Conservation (phyloP, 768 basidiomycete genomes). For the Epithele typhae region DNA sequence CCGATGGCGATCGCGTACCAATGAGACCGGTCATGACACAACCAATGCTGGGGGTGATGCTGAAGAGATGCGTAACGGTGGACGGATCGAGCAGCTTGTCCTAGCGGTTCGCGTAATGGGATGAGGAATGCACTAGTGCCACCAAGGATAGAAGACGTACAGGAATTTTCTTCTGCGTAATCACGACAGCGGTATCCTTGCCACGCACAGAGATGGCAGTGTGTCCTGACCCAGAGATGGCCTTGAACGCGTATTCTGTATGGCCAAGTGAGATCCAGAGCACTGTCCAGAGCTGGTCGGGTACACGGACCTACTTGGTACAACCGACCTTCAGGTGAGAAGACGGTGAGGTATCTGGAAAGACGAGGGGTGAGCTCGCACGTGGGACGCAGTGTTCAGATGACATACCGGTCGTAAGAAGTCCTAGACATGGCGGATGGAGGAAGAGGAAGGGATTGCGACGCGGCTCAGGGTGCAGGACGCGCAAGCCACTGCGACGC, state of each 20-base stretch:
- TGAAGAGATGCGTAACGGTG: conserved; percentile 93
- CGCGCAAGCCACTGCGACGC: conserved; percentile 45
- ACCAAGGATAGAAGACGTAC: conserved; percentile 45
- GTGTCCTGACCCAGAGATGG: conserved; percentile 94
- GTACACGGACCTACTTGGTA: conserved; percentile 95
- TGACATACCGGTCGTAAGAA: conserved; percentile 84
- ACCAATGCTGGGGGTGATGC: conserved; percentile 94
- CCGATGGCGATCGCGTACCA: too few relatives aligned
- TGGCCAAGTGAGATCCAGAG: neutral
- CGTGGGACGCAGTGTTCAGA: too few relatives aligned
- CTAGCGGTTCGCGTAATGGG: conserved; percentile 35
- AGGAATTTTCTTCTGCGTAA: conserved; percentile 98
- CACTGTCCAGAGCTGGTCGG: neutral
- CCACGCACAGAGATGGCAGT: conserved; percentile 92
- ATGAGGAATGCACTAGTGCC: neutral
- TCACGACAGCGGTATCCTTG: conserved; percentile 91
- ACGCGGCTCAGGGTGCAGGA: conserved; percentile 43
- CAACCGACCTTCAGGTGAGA: conserved; percentile 93
- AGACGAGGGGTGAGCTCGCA: neutral
- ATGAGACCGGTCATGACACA: conserved; percentile 98
- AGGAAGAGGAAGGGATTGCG: conserved; percentile 14
- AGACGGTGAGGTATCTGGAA: conserved; percentile 87
- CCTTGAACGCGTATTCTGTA: conserved; percentile 99
- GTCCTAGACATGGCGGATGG: conserved; percentile 75
- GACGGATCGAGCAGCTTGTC: conserved; percentile 96